Evolutionary conservation across 495 filamentous ascomycete species (phyloP).

Genomic region (Elasticomyces elasticus): DNA sequence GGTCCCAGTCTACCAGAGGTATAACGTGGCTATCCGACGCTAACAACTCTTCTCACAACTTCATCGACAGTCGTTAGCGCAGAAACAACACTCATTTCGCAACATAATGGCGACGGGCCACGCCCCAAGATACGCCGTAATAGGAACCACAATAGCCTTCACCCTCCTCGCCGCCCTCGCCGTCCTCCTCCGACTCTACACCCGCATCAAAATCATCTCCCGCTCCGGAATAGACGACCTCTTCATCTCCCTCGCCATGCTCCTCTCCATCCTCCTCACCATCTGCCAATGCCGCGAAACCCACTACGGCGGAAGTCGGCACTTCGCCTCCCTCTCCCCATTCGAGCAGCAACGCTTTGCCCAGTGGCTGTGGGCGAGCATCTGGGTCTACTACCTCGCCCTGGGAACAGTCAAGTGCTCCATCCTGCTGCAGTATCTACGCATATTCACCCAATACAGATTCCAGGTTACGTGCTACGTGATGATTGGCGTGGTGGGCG

Average conservation of each 20-base stretch:
- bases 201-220: slow-evolving; percentile 16
- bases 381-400: slow-evolving; percentile 24
- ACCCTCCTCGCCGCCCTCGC: slow-evolving; percentile 15
- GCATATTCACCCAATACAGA: slow-evolving; percentile 18
- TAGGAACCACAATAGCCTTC: slow-evolving; percentile 3
- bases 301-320: slow-evolving; percentile 24
- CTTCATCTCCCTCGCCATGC: slow-evolving; percentile 18
- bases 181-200: slow-evolving; percentile 21
- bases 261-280: slow-evolving; percentile 21
- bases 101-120: no score
- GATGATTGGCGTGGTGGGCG: slow-evolving; percentile 19
- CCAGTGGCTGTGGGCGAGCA: slow-evolving; percentile 22
- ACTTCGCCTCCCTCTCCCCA: slow-evolving; percentile 4
- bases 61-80: no score
- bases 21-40: no score
- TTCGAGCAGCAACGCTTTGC: background rate
- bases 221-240: slow-evolving; percentile 20
- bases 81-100: no score
- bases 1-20: no score
- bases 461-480: slow-evolving; percentile 20
- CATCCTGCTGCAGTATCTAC: slow-evolving; percentile 26
- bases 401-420: slow-evolving; percentile 23
- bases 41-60: no score
- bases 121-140: slow-evolving; percentile 6
- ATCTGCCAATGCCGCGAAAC: slow-evolving; percentile 10